Evolutionary conservation across 441 rosid genomes (phyloP).

Genomic region (Erodium moschatum): DNA sequence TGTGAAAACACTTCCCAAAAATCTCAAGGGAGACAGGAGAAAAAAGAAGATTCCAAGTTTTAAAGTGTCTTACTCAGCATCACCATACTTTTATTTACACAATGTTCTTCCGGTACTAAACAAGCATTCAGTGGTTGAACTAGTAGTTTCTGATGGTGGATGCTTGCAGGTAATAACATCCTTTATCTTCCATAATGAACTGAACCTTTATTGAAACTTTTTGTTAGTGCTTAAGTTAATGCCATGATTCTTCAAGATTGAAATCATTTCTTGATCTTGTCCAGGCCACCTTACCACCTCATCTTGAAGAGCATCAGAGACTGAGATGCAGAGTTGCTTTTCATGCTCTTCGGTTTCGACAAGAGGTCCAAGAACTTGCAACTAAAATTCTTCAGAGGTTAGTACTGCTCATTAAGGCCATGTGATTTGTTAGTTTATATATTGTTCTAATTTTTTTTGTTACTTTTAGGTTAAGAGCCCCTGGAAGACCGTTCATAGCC

Average conservation of each 20-base stretch:
- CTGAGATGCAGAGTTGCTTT: conserved; percentile 87
- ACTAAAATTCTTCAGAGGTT: conserved; percentile 67
- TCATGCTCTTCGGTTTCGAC: conserved; percentile 72
- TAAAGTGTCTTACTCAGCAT: conserved; percentile 59
- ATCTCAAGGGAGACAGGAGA: conserved; percentile 80
- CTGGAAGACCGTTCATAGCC: conserved; percentile 80
- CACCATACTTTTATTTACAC: conserved; percentile 77
- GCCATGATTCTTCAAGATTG: not conserved
- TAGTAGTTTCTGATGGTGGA: conserved; percentile 81
- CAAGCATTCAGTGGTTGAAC: conserved; percentile 82
- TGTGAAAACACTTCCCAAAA: conserved; percentile 82
- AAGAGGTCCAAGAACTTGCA: conserved; percentile 83
- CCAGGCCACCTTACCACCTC: conserved; percentile 67
- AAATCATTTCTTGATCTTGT: conserved; percentile 19
- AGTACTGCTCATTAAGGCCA: conserved; percentile 12
- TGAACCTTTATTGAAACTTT: not conserved
- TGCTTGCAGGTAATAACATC: conserved; percentile 67
- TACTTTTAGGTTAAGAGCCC: conserved; percentile 58
- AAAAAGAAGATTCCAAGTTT: conserved; percentile 79
- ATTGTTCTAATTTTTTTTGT: conserved; percentile 8
- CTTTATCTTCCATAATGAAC: not conserved
- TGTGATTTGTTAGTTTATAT: not conserved
- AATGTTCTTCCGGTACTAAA: conserved; percentile 71
- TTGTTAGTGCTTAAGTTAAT: too few relatives aligned
- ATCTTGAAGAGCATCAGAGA: conserved; percentile 85